Conservation (phyloP, 169 alveolate genomes). For the Eimeria falciformis region DNA sequence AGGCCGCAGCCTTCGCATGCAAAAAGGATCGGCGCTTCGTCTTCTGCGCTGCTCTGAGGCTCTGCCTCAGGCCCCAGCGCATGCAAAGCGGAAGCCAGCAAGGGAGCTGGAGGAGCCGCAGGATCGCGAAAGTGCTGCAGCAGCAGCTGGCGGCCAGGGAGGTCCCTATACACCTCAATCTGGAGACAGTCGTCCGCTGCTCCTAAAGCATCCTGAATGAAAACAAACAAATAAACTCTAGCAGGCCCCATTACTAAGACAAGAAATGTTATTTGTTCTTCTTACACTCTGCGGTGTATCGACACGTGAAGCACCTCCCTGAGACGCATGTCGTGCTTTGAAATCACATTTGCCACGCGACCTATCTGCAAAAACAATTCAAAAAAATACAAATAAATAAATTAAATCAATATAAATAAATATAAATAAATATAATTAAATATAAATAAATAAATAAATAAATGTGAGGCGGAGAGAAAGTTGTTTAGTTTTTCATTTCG, state of each 20-base stretch:
- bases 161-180: constrained; percentile 22
- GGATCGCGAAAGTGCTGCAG: constrained; percentile 12
- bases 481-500: too few relatives aligned
- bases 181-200: constrained; percentile 50
- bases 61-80: constrained; percentile 8
- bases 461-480: not conserved
- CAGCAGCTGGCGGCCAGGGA: constrained; percentile 11
- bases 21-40: not conserved
- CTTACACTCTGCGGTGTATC: too few relatives aligned
- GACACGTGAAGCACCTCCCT: too few relatives aligned
- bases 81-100: constrained; percentile 62
- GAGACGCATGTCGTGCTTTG: constrained; percentile 36
- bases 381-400: not conserved
- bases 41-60: not conserved
- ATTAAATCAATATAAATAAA: not conserved
- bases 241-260: too few relatives aligned
- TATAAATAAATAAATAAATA: not conserved
- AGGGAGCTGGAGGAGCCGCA: constrained; percentile 22
- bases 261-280: too few relatives aligned
- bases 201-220: constrained; percentile 49
- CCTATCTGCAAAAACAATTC: not conserved
- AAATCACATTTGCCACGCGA: not conserved
- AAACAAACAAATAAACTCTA: too few relatives aligned
- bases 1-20: constrained; percentile 47
- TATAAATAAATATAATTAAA: not conserved